Evolutionary conservation across 495 filamentous ascomycete genomes (phyloP).

Genomic region (Xylaria sp.): DNA sequence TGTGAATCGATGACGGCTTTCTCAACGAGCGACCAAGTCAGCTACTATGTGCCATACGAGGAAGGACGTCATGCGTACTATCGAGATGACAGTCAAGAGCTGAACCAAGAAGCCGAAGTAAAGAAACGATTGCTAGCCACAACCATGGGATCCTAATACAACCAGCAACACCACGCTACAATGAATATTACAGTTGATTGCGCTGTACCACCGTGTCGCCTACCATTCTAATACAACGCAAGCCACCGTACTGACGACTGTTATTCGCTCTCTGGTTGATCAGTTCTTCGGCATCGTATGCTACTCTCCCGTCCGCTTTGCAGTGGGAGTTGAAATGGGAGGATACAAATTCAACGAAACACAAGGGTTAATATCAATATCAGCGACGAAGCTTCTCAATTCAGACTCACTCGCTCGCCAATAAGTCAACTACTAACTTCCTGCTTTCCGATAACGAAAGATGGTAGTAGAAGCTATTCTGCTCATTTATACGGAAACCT

Average conservation of each 20-base stretch:
- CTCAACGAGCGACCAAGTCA: not conserved
- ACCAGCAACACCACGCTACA: constrained; percentile 3
- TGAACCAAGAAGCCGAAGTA: not conserved
- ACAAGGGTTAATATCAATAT: not conserved
- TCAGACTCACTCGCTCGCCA: not conserved
- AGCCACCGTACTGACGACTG: not conserved
- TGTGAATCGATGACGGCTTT: not conserved
- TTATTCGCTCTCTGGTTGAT: not conserved
- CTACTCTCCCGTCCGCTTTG: not conserved
- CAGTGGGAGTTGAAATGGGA: not conserved
- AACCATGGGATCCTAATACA: not conserved
- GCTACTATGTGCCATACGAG: not conserved
- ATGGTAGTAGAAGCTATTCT: not conserved
- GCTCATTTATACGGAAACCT: not conserved
- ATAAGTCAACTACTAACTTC: not conserved
- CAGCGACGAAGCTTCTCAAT: not conserved
- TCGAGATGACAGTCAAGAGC: not conserved
- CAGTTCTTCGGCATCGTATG: constrained; percentile 4
- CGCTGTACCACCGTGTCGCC: not conserved
- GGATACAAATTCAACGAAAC: not conserved
- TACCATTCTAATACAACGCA: not conserved
- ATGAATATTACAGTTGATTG: not conserved
- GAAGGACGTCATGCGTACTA: not conserved
- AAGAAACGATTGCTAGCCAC: not conserved
- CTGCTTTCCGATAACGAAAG: not conserved